These are phyloP conservation scores for Escovopsis sp. DNA, from an alignment of 2,329 filamentous ascomycete species.

Conservation along the genomic window DNA sequence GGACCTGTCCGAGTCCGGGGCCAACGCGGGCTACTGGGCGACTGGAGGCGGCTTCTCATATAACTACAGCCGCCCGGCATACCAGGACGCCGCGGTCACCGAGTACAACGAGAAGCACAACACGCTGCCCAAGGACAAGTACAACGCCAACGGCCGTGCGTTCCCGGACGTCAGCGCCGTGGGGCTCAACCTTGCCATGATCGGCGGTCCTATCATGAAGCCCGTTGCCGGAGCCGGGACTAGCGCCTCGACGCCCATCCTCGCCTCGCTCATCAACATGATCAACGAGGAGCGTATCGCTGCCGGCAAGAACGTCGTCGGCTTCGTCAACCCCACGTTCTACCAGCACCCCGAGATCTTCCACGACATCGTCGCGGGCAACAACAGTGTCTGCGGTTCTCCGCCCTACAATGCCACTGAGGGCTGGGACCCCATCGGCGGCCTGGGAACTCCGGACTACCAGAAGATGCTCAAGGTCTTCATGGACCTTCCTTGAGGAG, in stretches of 20 bases:
- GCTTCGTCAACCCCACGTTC: slow-evolving; percentile 14
- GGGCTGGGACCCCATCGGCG: slow-evolving; percentile 5
- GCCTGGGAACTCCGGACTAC: slow-evolving; percentile 5
- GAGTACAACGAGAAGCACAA: not conserved
- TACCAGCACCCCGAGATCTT: slow-evolving; percentile 5
- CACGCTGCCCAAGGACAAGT: not conserved
- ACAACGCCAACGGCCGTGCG: not conserved
- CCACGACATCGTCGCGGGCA: slow-evolving; percentile 3
- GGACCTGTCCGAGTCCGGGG: not conserved
- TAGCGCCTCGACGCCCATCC: slow-evolving; percentile 7
- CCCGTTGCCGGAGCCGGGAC: slow-evolving; percentile 3
- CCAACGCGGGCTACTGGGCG: not conserved
- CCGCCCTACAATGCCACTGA: slow-evolving; percentile 2
- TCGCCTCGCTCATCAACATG: slow-evolving; percentile 7
- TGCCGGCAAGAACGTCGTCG: slow-evolving; percentile 22
- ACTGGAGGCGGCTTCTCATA: not conserved
- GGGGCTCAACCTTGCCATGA: not conserved
- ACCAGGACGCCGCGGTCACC: not conserved
- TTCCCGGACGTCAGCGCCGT: slow-evolving; percentile 1
- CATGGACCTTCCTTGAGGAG: not conserved
- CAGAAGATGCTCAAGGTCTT: slow-evolving; percentile 2
- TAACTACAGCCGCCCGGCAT: not conserved
- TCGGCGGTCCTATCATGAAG: not conserved
- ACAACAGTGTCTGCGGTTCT: slow-evolving; percentile 3
- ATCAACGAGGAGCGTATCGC: slow-evolving; percentile 8